Base-by-base conservation (phyloP, 495 filamentous ascomycete genomes). In the Talaromyces liani region DNA sequence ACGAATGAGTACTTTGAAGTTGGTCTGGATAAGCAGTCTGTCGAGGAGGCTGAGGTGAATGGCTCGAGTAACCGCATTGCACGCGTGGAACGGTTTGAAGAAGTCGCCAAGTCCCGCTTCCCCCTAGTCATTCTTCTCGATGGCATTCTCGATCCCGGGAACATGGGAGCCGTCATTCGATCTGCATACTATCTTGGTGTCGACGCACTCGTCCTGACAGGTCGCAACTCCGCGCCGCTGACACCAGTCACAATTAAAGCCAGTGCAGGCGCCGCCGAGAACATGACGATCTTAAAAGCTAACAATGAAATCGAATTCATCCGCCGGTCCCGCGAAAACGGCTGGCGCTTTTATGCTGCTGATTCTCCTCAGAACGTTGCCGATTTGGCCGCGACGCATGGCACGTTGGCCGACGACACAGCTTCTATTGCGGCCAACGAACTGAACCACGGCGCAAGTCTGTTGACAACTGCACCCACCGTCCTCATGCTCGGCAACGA, bases 131-230 rank as follows among this genome's bases (percentile, higher is more conserved):
- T 98, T 12, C 77, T 96, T 36, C 77, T 97, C 10, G 91, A 98
- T 66, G 85, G 87, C n/a, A 86, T 98, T 54, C 73, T 90, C 8
- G 93, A 98, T 73, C 86, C 91, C 2, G 92, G 91, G 1, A 98
- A 98, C 71, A 77, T 97, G 3, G 94, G 94, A 29, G 88, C 87
- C 3, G 96, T 97, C 63, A 79, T 97, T 34, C 89, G 94, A 22
- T 88, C 90, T 22, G 90, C 91, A 4, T 87, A 89, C 68, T 98
- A 91, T 73, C 82, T 97, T 3, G 94, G 94, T 41, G 87, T 89
- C 14, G 87, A 91, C 63, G 91, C 89, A 6, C 76, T 95, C 53
- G 81, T 83, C 8, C 84, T 91, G 63, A 87, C 89, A 6, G 82
- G 82, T 31, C 79, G 80, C 53, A 82, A 84, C 68, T 90, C 87